Conservation (phyloP, 2,329 filamentous ascomycete genomes). For the Diaporthe velutina region DNA sequence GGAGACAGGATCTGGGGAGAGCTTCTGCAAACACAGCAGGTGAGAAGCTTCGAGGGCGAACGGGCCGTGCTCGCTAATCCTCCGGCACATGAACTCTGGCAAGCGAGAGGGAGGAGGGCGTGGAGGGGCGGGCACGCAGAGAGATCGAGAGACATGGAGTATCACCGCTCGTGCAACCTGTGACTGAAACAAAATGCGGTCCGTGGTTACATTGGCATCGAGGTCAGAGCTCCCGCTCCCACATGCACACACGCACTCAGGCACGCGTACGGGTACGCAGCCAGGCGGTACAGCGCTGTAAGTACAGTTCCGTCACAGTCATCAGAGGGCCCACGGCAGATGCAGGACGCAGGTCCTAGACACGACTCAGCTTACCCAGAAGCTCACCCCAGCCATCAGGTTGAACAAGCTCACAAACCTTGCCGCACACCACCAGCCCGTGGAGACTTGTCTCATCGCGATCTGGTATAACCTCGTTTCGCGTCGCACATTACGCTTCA, state of each 20-base stretch:
- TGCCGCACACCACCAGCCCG: constrained; percentile 17
- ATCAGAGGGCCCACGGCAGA: constrained; percentile 1
- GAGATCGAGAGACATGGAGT: not conserved
- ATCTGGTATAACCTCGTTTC: constrained; percentile 35
- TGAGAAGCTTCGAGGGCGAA: constrained; percentile 26
- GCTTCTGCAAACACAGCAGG: not conserved
- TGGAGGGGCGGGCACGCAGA: not conserved
- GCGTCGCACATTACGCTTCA: constrained; percentile 28
- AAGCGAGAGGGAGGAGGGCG: not conserved
- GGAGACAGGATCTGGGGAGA: not conserved
- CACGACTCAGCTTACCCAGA: constrained; percentile 28
- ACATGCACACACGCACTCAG: not conserved
- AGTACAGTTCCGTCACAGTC: not conserved
- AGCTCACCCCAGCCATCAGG: constrained; percentile 4
- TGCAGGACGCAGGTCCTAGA: constrained; percentile 24
- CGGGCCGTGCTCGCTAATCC: constrained; percentile 1
- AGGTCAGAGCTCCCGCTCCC: constrained; percentile 23
- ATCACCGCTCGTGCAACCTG: constrained; percentile 24
- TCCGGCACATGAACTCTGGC: constrained; percentile 25
- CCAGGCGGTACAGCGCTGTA: not conserved
- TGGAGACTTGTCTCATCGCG: constrained; percentile 23
- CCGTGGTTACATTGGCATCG: constrained; percentile 23
- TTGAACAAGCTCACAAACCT: constrained; percentile 18
- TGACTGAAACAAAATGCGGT: constrained; percentile 32
- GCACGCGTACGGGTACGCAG: constrained; percentile 14